Evolutionary conservation across 2,329 filamentous ascomycete species (phyloP).

Genomic region (Aspergillus spinulosporus): DNA sequence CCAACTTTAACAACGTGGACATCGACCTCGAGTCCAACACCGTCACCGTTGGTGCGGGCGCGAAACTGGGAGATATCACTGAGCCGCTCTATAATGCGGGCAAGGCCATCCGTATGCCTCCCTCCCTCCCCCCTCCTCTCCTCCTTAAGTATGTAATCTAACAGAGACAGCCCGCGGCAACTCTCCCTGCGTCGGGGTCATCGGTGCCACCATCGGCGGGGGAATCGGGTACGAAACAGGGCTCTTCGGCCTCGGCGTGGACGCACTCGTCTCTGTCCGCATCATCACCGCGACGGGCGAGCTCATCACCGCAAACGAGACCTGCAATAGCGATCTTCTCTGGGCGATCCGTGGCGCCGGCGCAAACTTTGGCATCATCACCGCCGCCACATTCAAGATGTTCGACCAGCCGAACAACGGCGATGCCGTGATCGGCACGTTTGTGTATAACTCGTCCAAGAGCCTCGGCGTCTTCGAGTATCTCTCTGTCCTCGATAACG

Average conservation of each 20-base stretch:
- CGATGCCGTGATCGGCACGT: neutral
- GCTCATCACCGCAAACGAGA: neutral
- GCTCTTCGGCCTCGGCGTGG: neutral
- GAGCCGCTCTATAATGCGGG: too few relatives aligned
- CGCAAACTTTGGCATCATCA: neutral
- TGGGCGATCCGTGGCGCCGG: neutral
- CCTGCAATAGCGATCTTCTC: neutral
- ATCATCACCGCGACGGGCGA: neutral
- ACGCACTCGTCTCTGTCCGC: neutral
- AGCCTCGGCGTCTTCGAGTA: neutral
- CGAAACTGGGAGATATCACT: neutral
- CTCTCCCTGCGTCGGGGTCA: neutral
- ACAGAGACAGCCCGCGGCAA: too few relatives aligned
- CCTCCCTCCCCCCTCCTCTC: too few relatives aligned
- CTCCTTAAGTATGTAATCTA: too few relatives aligned
- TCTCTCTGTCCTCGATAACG: neutral
- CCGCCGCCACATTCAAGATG: neutral
- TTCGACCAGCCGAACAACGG: neutral
- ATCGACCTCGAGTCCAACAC: neutral
- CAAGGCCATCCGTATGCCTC: too few relatives aligned
- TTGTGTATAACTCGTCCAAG: neutral
- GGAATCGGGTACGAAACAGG: neutral
- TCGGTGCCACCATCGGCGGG: neutral
- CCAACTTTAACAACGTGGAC: neutral
- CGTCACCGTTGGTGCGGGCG: neutral